Percentiles rank a stretch among this genome's conserved stretches.
These are phyloP conservation scores for Apiotrichum brassicae DNA, from an alignment of 1,284 basidiomycete species.

Conservation along the genomic window DNA sequence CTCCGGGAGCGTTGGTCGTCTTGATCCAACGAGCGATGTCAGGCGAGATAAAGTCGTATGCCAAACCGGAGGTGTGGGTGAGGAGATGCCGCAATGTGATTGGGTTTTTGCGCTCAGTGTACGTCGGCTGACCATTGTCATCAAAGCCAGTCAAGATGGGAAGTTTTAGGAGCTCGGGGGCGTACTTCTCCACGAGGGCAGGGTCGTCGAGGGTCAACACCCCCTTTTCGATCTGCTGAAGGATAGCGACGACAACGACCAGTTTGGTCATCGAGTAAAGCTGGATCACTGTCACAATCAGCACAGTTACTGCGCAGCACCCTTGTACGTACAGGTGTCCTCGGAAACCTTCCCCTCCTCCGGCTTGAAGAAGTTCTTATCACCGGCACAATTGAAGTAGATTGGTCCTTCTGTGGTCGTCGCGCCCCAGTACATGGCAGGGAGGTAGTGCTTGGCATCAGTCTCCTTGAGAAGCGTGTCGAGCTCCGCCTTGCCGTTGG, in stretches of 20 bases:
- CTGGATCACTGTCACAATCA: conserved; percentile 15
- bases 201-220: conserved; percentile 27
- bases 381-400: conserved; percentile 28
- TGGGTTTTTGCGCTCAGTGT: conserved; percentile 21
- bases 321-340: conserved; percentile 28
- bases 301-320: too few relatives aligned
- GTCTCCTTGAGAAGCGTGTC: conserved; percentile 17
- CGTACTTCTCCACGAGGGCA: conserved; percentile 21
- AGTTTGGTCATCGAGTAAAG: conserved; percentile 37
- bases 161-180: conserved; percentile 31
- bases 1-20: conserved; percentile 14
- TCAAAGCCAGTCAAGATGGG: conserved; percentile 28
- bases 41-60: conserved; percentile 1
- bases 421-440: conserved; percentile 26
- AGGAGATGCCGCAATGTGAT: conserved; percentile 36
- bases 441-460: conserved; percentile 15
- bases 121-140: conserved; percentile 21
- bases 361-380: conserved; percentile 25
- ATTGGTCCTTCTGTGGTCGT: conserved; percentile 27
- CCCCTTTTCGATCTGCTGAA: conserved; percentile 34
- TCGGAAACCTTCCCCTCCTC: conserved; percentile 23
- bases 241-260: conserved; percentile 28
- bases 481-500: conserved; percentile 14
- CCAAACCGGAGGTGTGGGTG: conserved; percentile 25
- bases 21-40: conserved; percentile 3